Evolutionary conservation across 2,329 filamentous ascomycete species (phyloP).

Genomic region (Dactylellina cionopaga): DNA sequence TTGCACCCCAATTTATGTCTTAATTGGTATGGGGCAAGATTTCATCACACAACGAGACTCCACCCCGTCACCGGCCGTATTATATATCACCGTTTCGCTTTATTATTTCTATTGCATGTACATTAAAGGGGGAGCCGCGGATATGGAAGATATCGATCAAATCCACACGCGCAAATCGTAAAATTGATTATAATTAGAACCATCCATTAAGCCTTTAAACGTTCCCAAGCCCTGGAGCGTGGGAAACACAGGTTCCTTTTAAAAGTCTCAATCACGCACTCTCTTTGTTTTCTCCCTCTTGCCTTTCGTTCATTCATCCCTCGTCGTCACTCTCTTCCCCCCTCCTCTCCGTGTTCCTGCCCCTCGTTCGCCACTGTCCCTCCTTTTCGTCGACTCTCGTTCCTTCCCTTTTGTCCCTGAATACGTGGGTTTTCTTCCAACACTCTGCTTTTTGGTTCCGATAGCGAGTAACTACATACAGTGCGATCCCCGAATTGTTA

Average conservation of each 20-base stretch:
- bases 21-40: slow-evolving; percentile 18
- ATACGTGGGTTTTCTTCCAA: slow-evolving; percentile 35
- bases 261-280: slow-evolving; percentile 47
- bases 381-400: slow-evolving; percentile 9
- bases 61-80: slow-evolving; percentile 40
- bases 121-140: slow-evolving; percentile 51
- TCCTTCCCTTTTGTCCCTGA: slow-evolving; percentile 31
- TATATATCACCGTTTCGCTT: slow-evolving; percentile 47
- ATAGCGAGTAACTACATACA: slow-evolving; percentile 7
- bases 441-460: slow-evolving; percentile 18
- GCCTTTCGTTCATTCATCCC: not conserved
- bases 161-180: slow-evolving; percentile 51
- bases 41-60: slow-evolving; percentile 19
- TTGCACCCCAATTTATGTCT: slow-evolving; percentile 20
- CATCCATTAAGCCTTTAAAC: slow-evolving; percentile 41
- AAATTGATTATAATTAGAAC: slow-evolving; percentile 54
- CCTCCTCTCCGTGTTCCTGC: slow-evolving; percentile 23
- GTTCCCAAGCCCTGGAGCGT: no score
- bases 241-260: slow-evolving; percentile 29
- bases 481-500: slow-evolving; percentile 17
- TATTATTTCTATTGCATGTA: slow-evolving; percentile 43
- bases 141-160: slow-evolving; percentile 34
- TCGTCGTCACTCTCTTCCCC: slow-evolving; percentile 26
- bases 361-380: slow-evolving; percentile 18
- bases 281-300: slow-evolving; percentile 9